phyloP scores from a whole-genome alignment of 306 rosid species.

The Citrullus mucosospermus region DNA sequence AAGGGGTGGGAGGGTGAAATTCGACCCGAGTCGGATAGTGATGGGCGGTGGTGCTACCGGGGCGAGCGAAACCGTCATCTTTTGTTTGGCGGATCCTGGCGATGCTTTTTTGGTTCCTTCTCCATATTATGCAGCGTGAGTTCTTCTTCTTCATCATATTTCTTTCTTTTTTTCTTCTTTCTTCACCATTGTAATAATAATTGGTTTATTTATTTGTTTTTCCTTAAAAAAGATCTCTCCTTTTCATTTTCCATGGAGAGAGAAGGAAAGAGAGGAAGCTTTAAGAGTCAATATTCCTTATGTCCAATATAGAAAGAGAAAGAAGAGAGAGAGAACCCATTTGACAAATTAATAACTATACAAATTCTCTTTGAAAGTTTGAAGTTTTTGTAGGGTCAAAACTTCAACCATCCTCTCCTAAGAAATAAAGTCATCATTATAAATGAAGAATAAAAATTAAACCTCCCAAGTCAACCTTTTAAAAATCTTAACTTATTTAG shows the following conservation, averaged over 20 bases:
- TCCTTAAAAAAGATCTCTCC: background rate
- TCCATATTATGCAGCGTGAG: constrained; percentile 89
- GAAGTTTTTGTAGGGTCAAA: background rate
- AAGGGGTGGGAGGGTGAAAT: constrained; percentile 67
- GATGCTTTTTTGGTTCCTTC: constrained; percentile 86
- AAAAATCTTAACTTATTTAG: background rate
- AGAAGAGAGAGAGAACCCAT: background rate
- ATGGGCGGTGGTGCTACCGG: constrained; percentile 98
- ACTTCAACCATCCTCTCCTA: background rate
- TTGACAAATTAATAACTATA: background rate
- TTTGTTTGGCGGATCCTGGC: constrained; percentile 78
- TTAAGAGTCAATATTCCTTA: background rate
- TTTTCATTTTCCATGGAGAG: background rate
- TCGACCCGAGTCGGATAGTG: constrained; percentile 56
- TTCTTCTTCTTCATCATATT: background rate
- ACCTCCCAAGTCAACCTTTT: background rate
- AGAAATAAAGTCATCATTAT: background rate
- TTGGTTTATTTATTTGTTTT: background rate
- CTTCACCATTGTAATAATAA: background rate
- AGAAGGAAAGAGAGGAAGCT: background rate
- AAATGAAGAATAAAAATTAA: background rate
- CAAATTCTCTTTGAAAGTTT: background rate
- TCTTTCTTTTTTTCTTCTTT: no score
- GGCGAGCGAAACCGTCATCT: constrained; percentile 67
- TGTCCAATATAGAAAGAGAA: background rate